Conservation (phyloP, 805 yeast species). For the Nakazawaea ishiwadae region DNA sequence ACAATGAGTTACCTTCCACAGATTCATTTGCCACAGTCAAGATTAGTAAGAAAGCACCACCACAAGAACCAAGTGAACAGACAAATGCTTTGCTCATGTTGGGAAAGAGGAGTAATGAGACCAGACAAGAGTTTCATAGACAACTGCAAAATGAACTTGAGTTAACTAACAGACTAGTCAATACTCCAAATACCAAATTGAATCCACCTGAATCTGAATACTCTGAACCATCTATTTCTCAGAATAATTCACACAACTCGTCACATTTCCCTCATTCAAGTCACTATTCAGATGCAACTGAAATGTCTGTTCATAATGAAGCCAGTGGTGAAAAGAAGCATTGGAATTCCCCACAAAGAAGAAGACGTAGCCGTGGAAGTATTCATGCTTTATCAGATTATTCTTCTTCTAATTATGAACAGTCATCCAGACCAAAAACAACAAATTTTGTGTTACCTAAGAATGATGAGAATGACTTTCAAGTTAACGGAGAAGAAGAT, state of each 20-base stretch:
- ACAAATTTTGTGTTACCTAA: background rate
- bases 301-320: slow-evolving; percentile 20
- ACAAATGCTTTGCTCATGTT: slow-evolving; percentile 21
- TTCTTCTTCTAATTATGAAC: slow-evolving; percentile 7
- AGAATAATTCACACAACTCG: slow-evolving; percentile 23
- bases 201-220: slow-evolving; percentile 5
- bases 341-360: slow-evolving; percentile 40
- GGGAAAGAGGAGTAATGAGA: slow-evolving; percentile 24
- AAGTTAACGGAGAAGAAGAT: slow-evolving; percentile 7
- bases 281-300: slow-evolving; percentile 23
- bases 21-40: slow-evolving; percentile 17
- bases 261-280: slow-evolving; percentile 18
- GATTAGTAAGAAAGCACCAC: slow-evolving; percentile 22
- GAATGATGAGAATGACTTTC: slow-evolving; percentile 3
- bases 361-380: slow-evolving; percentile 22
- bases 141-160: slow-evolving; percentile 17
- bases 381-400: slow-evolving; percentile 11
- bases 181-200: slow-evolving; percentile 5
- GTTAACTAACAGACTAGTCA: background rate
- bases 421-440: background rate
- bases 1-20: background rate
- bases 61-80: slow-evolving; percentile 21
- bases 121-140: slow-evolving; percentile 23
- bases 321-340: slow-evolving; percentile 14
- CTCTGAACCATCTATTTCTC: slow-evolving; percentile 17